phyloP scores from a whole-genome alignment of 2,329 filamentous ascomycete genomes.

The Teratosphaeria zuluensis region DNA sequence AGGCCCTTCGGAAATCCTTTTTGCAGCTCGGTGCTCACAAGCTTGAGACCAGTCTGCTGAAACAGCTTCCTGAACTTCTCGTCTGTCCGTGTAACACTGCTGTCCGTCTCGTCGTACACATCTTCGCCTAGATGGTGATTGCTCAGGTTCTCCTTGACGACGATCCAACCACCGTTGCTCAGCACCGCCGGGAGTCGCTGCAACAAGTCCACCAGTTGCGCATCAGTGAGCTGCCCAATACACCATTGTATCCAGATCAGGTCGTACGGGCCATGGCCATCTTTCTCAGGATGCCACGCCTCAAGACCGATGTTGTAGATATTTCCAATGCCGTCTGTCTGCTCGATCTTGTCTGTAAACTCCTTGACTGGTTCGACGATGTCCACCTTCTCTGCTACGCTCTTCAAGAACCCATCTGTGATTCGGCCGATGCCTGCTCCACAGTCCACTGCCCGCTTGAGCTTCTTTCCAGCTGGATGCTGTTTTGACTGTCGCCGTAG shows the following conservation, averaged over 20 bases:
- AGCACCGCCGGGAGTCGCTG: conserved; percentile 47
- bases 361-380: conserved; percentile 76
- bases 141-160: conserved; percentile 73
- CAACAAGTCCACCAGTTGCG: conserved; percentile 60
- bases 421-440: conserved; percentile 72
- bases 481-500: conserved; percentile 38
- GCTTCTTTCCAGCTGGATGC: conserved; percentile 16
- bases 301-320: conserved; percentile 68
- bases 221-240: conserved; percentile 68
- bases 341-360: conserved; percentile 57
- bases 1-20: conserved; percentile 59
- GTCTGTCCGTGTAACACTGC: conserved; percentile 68
- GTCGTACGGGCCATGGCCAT: conserved; percentile 49
- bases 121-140: conserved; percentile 47
- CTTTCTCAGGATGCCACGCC: conserved; percentile 47
- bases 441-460: conserved; percentile 45
- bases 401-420: conserved; percentile 65
- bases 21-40: conserved; percentile 65
- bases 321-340: conserved; percentile 44
- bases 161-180: conserved; percentile 44
- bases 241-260: conserved; percentile 91
- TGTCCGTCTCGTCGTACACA: conserved; percentile 66
- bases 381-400: conserved; percentile 63
- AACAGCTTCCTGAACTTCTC: conserved; percentile 63
- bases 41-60: conserved; percentile 53